A percentile compares a stretch with the other conserved stretches of the same genome.
These are phyloP conservation scores for Phoma sp. DNA, from an alignment of 2,329 filamentous ascomycete genomes.

Conservation along the genomic window DNA sequence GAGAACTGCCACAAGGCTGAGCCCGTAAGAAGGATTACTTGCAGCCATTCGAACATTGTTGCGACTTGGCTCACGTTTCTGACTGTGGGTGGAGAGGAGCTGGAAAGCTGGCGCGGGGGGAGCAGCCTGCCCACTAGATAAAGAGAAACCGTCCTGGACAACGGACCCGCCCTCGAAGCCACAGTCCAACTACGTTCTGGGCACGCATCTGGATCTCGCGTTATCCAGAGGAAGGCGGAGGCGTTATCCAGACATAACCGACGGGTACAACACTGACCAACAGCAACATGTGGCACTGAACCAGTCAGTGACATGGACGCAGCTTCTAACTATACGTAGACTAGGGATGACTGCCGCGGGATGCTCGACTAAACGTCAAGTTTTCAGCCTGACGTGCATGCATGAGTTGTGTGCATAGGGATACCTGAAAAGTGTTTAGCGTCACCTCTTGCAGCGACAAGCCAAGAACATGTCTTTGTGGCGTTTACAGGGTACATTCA, in stretches of 20 bases:
- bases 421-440: slow-evolving; percentile 3
- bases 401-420: not conserved
- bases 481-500: not conserved
- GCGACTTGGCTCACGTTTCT: not conserved
- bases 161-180: slow-evolving; percentile 14
- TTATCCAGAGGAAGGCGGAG: slow-evolving; percentile 7
- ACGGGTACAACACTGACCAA: slow-evolving; percentile 6
- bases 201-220: slow-evolving; percentile 12
- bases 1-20: slow-evolving; percentile 21
- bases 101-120: not conserved
- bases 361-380: not conserved
- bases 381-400: not conserved
- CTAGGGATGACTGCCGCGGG: slow-evolving; percentile 3
- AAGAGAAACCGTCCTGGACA: slow-evolving; percentile 1
- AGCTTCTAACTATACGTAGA: slow-evolving; percentile 3
- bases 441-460: not conserved
- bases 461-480: not conserved
- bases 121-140: slow-evolving; percentile 7
- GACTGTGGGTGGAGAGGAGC: not conserved
- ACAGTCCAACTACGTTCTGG: slow-evolving; percentile 10
- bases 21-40: slow-evolving; percentile 18
- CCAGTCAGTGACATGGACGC: not conserved
- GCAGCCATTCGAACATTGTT: slow-evolving; percentile 26
- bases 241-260: slow-evolving; percentile 16
- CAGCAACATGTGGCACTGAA: slow-evolving; percentile 3